phyloP scores from a whole-genome alignment of 1,284 basidiomycete species.

The Phlebopus sp. region DNA sequence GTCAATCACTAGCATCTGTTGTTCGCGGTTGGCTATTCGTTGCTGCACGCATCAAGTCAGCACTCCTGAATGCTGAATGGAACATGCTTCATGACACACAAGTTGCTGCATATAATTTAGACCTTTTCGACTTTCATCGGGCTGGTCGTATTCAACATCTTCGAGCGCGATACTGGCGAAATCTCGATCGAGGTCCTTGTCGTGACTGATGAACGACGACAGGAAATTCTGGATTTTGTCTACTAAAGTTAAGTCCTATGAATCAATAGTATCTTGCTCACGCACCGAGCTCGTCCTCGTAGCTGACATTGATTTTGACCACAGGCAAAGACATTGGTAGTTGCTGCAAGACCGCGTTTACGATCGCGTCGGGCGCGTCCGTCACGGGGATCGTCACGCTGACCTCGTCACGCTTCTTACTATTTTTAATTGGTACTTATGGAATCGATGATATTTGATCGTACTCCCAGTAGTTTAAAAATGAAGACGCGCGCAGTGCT shows the following conservation, averaged over 20 bases:
- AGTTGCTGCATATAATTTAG: slow-evolving; percentile 91
- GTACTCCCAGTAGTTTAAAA: too few relatives aligned
- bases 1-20: slow-evolving; percentile 80
- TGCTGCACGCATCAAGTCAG: slow-evolving; percentile 51
- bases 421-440: too few relatives aligned
- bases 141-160: slow-evolving; percentile 46
- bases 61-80: slow-evolving; percentile 33
- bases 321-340: slow-evolving; percentile 49
- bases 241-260: slow-evolving; percentile 35
- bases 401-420: slow-evolving; percentile 3
- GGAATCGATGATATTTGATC: too few relatives aligned
- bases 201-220: slow-evolving; percentile 59
- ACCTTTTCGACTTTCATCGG: slow-evolving; percentile 38
- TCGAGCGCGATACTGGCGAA: slow-evolving; percentile 72
- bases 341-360: slow-evolving; percentile 9
- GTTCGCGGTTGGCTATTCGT: slow-evolving; percentile 90
- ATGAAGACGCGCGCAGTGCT: too few relatives aligned
- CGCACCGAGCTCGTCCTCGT: slow-evolving; percentile 48
- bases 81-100: slow-evolving; percentile 46
- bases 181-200: slow-evolving; percentile 66
- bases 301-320: slow-evolving; percentile 43
- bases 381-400: slow-evolving; percentile 24
- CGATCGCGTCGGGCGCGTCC: slow-evolving; percentile 5
- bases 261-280: slow-evolving; percentile 26
- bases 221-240: slow-evolving; percentile 72